Percentiles rank a stretch among this genome's conserved stretches.
Conservation (phyloP, 108 stramenopile genomes). For the Discostella stelligeroides region DNA sequence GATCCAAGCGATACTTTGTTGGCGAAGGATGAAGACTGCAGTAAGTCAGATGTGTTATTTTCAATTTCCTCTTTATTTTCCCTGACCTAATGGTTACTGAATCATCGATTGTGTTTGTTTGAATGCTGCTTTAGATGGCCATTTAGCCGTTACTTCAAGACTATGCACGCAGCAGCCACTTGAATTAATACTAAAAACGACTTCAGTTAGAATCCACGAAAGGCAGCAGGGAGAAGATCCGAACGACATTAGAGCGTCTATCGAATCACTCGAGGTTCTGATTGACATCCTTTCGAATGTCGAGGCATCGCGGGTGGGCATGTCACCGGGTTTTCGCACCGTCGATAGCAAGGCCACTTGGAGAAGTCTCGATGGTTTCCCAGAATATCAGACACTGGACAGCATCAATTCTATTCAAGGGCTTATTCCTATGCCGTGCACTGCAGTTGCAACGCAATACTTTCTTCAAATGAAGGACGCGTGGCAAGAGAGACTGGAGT, state of each 20-base stretch:
- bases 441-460: conserved; percentile 17
- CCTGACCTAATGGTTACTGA: no score
- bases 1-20: no score
- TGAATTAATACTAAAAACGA: not conserved
- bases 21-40: no score
- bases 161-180: conserved; percentile 1
- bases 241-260: conserved; percentile 1
- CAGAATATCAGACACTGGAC: conserved; percentile 21
- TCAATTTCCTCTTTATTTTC: no score
- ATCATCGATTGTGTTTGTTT: no score
- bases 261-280: conserved; percentile 16
- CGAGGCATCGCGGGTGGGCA: conserved; percentile 3
- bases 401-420: conserved; percentile 9
- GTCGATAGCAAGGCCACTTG: conserved; percentile 6
- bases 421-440: conserved; percentile 12
- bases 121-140: no score
- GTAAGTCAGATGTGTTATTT: no score
- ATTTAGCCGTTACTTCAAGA: no score
- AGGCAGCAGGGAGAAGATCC: conserved; percentile 1
- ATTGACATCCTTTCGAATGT: conserved; percentile 14
- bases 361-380: conserved; percentile 17
- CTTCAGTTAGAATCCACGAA: not conserved
- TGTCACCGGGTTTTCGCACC: conserved; percentile 19
- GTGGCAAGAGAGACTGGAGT: conserved; percentile 14
- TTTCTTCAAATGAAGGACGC: conserved; percentile 19